phyloP scores from a whole-genome alignment of 148 eudicot genomes.

The Rhododendron henanense region DNA sequence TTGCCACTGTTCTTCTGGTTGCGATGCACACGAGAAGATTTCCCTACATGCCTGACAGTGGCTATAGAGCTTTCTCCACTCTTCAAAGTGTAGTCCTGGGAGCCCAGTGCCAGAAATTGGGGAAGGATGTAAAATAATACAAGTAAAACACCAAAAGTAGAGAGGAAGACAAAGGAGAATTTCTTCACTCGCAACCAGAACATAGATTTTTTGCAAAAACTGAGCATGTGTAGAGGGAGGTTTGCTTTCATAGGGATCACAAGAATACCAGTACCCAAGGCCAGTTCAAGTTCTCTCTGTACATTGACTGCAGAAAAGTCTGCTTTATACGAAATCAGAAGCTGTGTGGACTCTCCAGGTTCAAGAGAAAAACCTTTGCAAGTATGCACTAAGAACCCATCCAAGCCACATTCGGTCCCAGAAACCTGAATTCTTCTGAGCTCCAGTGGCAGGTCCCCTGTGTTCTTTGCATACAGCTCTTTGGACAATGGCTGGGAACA shows the following conservation, averaged over 20 bases:
- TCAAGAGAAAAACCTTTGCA: slow-evolving; percentile 65
- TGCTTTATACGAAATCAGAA: slow-evolving; percentile 53
- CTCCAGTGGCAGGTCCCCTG: slow-evolving; percentile 62
- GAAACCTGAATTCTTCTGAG: slow-evolving; percentile 61
- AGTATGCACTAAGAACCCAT: slow-evolving; percentile 65
- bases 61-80: slow-evolving; percentile 32
- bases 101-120: slow-evolving; percentile 21
- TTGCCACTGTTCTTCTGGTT: slow-evolving; percentile 20
- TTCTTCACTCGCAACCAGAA: slow-evolving; percentile 48
- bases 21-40: slow-evolving; percentile 22
- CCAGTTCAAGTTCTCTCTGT: slow-evolving; percentile 72
- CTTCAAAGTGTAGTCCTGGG: slow-evolving; percentile 26
- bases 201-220: slow-evolving; percentile 39
- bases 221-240: slow-evolving; percentile 38
- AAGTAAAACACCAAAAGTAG: slow-evolving; percentile 26
- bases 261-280: slow-evolving; percentile 51
- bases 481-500: slow-evolving; percentile 52
- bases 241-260: slow-evolving; percentile 86
- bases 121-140: slow-evolving; percentile 33
- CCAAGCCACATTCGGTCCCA: slow-evolving; percentile 62
- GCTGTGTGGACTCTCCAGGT: slow-evolving; percentile 63
- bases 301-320: slow-evolving; percentile 53
- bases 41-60: slow-evolving; percentile 17
- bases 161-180: slow-evolving; percentile 28
- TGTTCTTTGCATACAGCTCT: slow-evolving; percentile 57